Evolutionary conservation across 1,284 basidiomycete species (phyloP).

Genomic region (Volvariella volvacea): DNA sequence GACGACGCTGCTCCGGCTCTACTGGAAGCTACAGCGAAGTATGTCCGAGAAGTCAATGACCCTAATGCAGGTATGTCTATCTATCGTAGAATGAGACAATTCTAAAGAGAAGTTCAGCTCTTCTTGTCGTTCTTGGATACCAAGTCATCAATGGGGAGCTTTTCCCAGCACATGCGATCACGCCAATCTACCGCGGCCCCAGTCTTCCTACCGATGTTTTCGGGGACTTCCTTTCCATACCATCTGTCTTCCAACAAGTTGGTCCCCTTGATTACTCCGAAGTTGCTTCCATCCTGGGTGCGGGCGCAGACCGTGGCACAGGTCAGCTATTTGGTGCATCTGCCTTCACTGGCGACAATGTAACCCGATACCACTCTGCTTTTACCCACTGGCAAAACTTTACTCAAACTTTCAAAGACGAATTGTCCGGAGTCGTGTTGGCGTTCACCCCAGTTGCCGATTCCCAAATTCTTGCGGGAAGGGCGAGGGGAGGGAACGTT

Average conservation of each 20-base stretch:
- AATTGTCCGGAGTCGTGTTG: too few species aligned
- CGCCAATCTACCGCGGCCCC: conserved; percentile 29
- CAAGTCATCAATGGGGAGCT: too few species aligned
- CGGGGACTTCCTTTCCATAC: conserved; percentile 30
- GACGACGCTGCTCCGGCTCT: too few species aligned
- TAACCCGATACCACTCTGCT: conserved; percentile 18
- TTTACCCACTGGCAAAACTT: conserved; percentile 19
- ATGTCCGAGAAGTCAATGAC: too few species aligned
- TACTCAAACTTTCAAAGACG: conserved; percentile 14
- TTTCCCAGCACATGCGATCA: conserved; percentile 15
- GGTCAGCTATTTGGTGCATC: conserved; percentile 25
- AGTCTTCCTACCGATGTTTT: conserved; percentile 24
- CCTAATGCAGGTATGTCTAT: too few species aligned
- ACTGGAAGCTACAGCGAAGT: too few species aligned
- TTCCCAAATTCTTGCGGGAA: conserved; percentile 25
- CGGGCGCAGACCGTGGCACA: conserved; percentile 20
- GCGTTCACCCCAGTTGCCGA: conserved; percentile 29
- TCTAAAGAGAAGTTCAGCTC: too few species aligned
- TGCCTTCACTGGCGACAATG: conserved; percentile 19
- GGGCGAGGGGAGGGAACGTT: conserved; percentile 24
- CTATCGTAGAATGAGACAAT: too few species aligned
- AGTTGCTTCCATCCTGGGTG: conserved; percentile 21
- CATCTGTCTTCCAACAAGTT: conserved; percentile 19
- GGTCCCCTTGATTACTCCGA: conserved; percentile 27
- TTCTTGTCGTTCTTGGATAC: too few species aligned